phyloP scores from a whole-genome alignment of 805 yeast species.

The Dipodascopsis uninucleata region DNA sequence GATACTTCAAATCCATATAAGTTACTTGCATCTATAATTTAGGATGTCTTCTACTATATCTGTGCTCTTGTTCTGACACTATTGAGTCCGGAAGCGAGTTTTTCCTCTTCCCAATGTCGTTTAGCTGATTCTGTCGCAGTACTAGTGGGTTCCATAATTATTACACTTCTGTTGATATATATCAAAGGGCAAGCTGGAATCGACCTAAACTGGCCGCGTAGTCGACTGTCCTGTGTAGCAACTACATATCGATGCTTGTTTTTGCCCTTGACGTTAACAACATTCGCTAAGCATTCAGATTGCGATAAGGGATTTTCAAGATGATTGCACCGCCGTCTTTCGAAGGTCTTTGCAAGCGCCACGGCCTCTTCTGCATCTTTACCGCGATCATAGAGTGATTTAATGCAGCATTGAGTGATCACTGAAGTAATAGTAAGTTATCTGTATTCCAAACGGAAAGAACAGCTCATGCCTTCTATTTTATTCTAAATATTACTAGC shows the following conservation, averaged over 20 bases:
- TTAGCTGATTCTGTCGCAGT: slow-evolving; percentile 57
- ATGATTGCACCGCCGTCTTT: slow-evolving; percentile 92
- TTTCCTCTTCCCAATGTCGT: slow-evolving; percentile 53
- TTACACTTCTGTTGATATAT: slow-evolving; percentile 83
- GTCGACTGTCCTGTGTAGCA: slow-evolving; percentile 71
- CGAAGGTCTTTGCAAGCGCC: slow-evolving; percentile 73
- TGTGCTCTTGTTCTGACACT: slow-evolving; percentile 41
- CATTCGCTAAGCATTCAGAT: slow-evolving; percentile 68
- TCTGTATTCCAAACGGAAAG: neutral
- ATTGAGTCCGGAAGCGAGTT: slow-evolving; percentile 76
- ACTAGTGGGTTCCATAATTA: slow-evolving; percentile 93
- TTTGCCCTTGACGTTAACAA: slow-evolving; percentile 64
- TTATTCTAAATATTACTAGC: neutral
- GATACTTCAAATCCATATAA: no score
- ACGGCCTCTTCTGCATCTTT: slow-evolving; percentile 65
- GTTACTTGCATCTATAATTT: no score
- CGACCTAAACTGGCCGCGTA: slow-evolving; percentile 64
- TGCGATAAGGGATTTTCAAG: slow-evolving; percentile 56
- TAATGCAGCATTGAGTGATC: slow-evolving; percentile 96
- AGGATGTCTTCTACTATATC: no score
- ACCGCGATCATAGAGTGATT: slow-evolving; percentile 56
- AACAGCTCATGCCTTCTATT: neutral
- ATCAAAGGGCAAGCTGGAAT: slow-evolving; percentile 89
- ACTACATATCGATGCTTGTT: slow-evolving; percentile 90
- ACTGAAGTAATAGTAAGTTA: slow-evolving; percentile 34